These are phyloP conservation scores for Firmiana major DNA, from an alignment of 345 rosid species.

Conservation along the genomic window DNA sequence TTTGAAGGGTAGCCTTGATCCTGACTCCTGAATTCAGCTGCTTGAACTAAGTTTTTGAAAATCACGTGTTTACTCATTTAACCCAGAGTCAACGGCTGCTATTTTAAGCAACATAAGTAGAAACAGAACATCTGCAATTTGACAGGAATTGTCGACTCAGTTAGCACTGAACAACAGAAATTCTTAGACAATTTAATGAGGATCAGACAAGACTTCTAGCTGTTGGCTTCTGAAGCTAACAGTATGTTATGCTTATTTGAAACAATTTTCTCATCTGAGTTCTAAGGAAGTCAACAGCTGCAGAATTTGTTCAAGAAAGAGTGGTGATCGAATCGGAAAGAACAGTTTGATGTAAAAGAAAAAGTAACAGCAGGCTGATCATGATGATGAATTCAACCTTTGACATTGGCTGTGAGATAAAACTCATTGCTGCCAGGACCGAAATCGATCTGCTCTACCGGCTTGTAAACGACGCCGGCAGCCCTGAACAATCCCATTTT, in stretches of 20 bases:
- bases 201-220: not conserved
- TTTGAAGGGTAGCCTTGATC: not conserved
- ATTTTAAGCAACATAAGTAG: not conserved
- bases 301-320: not conserved
- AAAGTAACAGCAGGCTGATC: not conserved
- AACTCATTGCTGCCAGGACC: slow-evolving; percentile 37
- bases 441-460: slow-evolving; percentile 42
- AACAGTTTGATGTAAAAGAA: not conserved
- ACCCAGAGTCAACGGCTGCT: not conserved
- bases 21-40: not conserved
- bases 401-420: slow-evolving; percentile 56
- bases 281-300: not conserved
- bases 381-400: slow-evolving; percentile 35
- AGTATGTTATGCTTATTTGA: not conserved
- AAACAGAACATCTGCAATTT: not conserved
- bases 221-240: not conserved
- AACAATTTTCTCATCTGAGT: not conserved
- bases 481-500: slow-evolving; percentile 44
- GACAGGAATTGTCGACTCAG: not conserved
- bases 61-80: not conserved
- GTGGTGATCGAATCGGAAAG: not conserved
- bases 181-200: not conserved
- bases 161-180: not conserved
- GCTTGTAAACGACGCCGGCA: slow-evolving; percentile 40
- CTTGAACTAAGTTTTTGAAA: not conserved